Conservation (phyloP, 495 filamentous ascomycete genomes). For the Rostrohypoxylon terebratum region DNA sequence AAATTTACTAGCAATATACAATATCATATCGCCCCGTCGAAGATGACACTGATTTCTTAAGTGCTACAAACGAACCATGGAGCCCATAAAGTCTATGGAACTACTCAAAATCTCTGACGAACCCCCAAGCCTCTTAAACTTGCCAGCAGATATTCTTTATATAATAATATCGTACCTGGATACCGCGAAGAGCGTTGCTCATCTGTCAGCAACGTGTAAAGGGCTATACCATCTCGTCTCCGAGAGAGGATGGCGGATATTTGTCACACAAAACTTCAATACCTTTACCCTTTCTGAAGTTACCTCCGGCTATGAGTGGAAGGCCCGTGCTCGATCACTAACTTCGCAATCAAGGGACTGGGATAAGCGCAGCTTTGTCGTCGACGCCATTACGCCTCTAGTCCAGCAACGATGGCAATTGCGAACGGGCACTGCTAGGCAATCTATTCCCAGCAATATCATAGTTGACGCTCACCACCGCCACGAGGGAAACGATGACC, state of each 20-base stretch:
- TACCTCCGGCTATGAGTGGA: slow-evolving; percentile 47
- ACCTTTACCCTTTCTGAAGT: slow-evolving; percentile 45
- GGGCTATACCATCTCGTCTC: slow-evolving; percentile 47
- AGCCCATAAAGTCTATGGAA: slow-evolving; percentile 12
- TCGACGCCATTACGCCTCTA: slow-evolving; percentile 42
- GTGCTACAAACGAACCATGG: neutral
- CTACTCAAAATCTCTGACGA: slow-evolving; percentile 20
- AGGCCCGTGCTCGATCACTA: slow-evolving; percentile 51
- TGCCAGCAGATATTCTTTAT: slow-evolving; percentile 57
- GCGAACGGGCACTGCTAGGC: slow-evolving; percentile 8
- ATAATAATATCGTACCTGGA: slow-evolving; percentile 54
- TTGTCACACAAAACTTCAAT: slow-evolving; percentile 54
- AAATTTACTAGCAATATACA: neutral
- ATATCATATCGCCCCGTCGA: neutral
- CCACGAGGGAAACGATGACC: slow-evolving; percentile 40
- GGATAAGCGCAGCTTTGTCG: slow-evolving; percentile 54
- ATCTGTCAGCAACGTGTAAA: slow-evolving; percentile 49
- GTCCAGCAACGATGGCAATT: slow-evolving; percentile 13
- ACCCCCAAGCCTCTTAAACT: slow-evolving; percentile 31
- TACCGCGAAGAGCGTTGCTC: slow-evolving; percentile 53
- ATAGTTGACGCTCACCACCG: slow-evolving; percentile 55
- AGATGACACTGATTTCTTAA: neutral
- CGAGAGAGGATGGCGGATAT: slow-evolving; percentile 57
- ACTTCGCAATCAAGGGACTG: slow-evolving; percentile 60
- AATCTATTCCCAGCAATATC: slow-evolving; percentile 51